Evolutionary conservation across 2,329 filamentous ascomycete genomes (phyloP).

Genomic region (Cladosporium sp.): DNA sequence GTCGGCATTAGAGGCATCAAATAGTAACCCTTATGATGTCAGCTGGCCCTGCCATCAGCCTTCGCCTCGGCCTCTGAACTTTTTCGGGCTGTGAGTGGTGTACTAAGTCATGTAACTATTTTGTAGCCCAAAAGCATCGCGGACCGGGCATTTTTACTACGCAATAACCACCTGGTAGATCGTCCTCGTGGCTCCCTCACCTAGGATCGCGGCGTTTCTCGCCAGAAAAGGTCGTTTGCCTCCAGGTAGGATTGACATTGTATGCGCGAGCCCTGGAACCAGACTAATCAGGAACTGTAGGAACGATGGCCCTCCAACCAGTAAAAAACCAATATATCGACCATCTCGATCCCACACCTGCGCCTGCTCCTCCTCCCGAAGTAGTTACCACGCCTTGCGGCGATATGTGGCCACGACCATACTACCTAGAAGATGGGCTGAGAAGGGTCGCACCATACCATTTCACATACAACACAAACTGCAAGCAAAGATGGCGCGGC

Average conservation of each 20-base stretch:
- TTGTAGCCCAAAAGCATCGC: neutral
- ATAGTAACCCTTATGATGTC: neutral
- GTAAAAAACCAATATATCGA: constrained; percentile 3
- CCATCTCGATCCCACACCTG: constrained; percentile 4
- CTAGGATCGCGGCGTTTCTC: constrained; percentile 50
- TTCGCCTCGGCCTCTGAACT: neutral
- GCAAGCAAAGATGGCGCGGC: constrained; percentile 89
- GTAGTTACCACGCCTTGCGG: constrained; percentile 49
- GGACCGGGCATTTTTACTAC: neutral
- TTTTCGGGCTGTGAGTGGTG: neutral
- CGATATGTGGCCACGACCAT: constrained; percentile 64
- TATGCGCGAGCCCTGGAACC: neutral
- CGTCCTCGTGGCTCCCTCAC: constrained; percentile 45
- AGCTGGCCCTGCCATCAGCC: neutral
- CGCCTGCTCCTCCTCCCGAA: constrained; percentile 37
- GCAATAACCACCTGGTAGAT: neutral
- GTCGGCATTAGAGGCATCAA: too few species aligned
- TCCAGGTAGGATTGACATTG: constrained; percentile 12
- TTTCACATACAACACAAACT: constrained; percentile 91
- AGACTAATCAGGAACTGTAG: neutral
- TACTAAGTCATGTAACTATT: neutral
- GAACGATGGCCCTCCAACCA: constrained; percentile 10
- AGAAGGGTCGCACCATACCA: constrained; percentile 82
- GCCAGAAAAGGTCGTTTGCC: constrained; percentile 43
- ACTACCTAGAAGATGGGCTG: constrained; percentile 78